These are phyloP conservation scores for Benincasa hispida DNA, from an alignment of 306 rosid genomes.

Conservation along the genomic window DNA sequence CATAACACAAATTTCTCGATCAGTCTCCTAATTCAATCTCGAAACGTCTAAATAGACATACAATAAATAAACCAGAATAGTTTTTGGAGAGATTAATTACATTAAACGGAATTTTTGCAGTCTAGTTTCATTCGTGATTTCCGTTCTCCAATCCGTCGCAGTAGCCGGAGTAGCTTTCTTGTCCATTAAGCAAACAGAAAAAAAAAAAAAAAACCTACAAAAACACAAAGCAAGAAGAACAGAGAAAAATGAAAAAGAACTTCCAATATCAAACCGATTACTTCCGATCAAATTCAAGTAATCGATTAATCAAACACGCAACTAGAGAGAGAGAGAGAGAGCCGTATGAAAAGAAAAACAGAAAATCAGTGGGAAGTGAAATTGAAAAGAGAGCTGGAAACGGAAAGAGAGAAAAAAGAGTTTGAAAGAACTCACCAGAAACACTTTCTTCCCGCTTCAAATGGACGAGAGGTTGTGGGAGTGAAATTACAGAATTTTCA, in stretches of 20 bases:
- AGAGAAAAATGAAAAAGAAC: not conserved
- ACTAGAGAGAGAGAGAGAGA: not conserved
- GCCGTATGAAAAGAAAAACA: not conserved
- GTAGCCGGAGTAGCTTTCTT: not conserved
- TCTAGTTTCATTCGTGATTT: not conserved
- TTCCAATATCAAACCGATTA: too few relatives aligned
- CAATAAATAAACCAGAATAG: not conserved
- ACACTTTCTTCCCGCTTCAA: not conserved
- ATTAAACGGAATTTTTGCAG: not conserved
- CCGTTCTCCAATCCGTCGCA: not conserved
- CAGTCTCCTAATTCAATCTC: not conserved
- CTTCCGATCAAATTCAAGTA: not conserved
- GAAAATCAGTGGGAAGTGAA: not conserved
- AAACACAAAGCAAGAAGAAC: not conserved
- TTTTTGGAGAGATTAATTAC: slow-evolving; percentile 1
- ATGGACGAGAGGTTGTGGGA: too few relatives aligned
- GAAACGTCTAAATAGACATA: not conserved
- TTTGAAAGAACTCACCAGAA: not conserved
- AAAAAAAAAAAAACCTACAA: not conserved
- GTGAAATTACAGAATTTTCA: too few relatives aligned
- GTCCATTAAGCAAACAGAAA: not conserved
- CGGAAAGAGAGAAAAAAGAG: not conserved
- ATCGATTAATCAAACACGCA: too few relatives aligned
- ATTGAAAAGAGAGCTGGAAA: not conserved
- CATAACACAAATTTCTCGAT: not conserved